Evolutionary conservation across 1,284 basidiomycete genomes (phyloP).

Genomic region (Stereum hirsutum): DNA sequence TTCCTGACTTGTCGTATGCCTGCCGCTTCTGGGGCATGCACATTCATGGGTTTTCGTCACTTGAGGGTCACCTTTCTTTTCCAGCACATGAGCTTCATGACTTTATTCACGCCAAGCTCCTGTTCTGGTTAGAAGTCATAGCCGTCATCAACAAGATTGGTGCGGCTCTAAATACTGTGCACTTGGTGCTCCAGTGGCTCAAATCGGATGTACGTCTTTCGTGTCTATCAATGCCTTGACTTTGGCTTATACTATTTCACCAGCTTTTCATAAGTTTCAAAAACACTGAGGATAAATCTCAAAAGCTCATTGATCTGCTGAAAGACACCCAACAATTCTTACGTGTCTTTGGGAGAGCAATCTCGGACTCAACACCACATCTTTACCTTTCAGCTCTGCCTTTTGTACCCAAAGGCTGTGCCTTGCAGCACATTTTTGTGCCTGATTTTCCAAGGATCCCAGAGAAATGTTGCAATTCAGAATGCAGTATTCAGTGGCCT

Average conservation of each 20-base stretch:
- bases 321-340: neutral
- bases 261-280: no score
- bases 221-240: neutral
- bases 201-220: neutral
- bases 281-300: neutral
- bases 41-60: no score
- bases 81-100: neutral
- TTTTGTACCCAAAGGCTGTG: neutral
- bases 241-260: neutral
- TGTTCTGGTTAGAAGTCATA: neutral
- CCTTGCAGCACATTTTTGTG: neutral
- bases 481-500: neutral
- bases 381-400: neutral
- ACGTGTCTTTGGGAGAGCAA: neutral
- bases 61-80: no score
- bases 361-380: neutral
- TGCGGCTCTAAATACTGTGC: neutral
- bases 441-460: neutral
- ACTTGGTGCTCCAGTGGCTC: neutral
- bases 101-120: neutral
- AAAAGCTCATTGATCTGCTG: neutral
- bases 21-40: no score
- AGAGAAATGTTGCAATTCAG: neutral
- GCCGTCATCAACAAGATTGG: neutral
- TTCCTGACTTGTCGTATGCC: no score